Conservation (phyloP, 768 basidiomycete genomes). For the Tephrocybe sp. region DNA sequence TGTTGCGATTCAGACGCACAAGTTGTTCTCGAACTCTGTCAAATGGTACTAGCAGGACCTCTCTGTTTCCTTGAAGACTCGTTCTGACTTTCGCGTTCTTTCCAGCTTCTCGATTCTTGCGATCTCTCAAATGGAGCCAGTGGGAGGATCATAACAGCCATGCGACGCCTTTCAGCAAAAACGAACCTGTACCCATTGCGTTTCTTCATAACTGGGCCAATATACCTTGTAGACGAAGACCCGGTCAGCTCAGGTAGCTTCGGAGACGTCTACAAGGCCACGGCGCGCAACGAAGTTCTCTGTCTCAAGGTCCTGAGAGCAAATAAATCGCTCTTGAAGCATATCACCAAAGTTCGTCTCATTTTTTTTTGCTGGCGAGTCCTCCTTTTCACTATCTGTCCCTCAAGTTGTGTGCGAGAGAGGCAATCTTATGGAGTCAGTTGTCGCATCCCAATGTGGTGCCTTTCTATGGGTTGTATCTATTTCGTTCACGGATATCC, state of each 20-base stretch:
- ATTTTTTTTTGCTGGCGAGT: not conserved
- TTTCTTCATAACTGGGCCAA: not conserved
- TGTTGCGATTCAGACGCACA: not conserved
- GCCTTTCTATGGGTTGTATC: slow-evolving; percentile 28
- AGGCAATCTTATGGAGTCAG: slow-evolving; percentile 24
- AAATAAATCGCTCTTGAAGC: not conserved
- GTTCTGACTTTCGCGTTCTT: not conserved
- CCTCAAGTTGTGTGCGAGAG: not conserved
- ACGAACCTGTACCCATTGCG: not conserved
- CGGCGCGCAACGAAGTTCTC: not conserved
- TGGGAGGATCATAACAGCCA: not conserved
- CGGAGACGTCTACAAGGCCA: not conserved
- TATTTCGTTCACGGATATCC: slow-evolving; percentile 16
- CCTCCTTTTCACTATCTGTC: not conserved
- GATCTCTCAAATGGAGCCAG: not conserved
- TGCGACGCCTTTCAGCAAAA: not conserved
- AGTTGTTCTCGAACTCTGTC: not conserved
- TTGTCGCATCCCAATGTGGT: slow-evolving; percentile 26
- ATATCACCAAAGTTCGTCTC: not conserved
- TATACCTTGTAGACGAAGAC: not conserved
- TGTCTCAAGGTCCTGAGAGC: not conserved
- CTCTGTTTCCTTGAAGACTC: too few species aligned
- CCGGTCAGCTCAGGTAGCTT: not conserved
- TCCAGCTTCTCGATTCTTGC: not conserved
- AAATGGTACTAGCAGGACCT: not conserved